Conservation (phyloP, 352 stramenopile species). For the Phytophthora sojae region DNA sequence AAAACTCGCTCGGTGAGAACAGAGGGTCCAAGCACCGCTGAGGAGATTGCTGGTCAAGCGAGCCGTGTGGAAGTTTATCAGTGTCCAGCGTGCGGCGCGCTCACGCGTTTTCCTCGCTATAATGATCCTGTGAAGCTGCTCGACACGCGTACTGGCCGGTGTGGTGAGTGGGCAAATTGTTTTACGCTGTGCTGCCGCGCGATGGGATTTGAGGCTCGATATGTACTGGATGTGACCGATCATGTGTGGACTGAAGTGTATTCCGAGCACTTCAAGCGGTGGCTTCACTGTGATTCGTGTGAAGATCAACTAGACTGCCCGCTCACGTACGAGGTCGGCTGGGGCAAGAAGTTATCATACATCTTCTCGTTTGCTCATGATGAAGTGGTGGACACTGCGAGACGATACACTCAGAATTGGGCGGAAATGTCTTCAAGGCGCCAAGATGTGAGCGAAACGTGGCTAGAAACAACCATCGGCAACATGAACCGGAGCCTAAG, state of each 20-base stretch:
- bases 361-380: constrained; percentile 91
- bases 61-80: constrained; percentile 89
- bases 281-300: constrained; percentile 95
- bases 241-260: constrained; percentile 97
- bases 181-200: constrained; percentile 92
- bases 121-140: constrained; percentile 92
- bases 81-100: constrained; percentile 60
- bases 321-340: constrained; percentile 95
- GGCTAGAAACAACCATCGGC: constrained; percentile 59
- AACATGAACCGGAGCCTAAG: constrained; percentile 59
- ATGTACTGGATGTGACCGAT: constrained; percentile 95
- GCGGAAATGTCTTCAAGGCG: constrained; percentile 67
- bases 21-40: constrained; percentile 55
- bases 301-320: constrained; percentile 94
- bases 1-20: constrained; percentile 56
- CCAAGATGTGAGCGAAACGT: constrained; percentile 71
- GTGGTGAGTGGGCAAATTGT: constrained; percentile 95
- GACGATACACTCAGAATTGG: constrained; percentile 79
- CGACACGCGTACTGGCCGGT: constrained; percentile 84
- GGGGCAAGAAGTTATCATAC: constrained; percentile 95
- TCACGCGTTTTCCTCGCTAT: constrained; percentile 91
- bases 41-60: constrained; percentile 70
- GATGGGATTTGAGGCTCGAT: constrained; percentile 92
- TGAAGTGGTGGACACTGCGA: constrained; percentile 92
- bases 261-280: constrained; percentile 75